These are phyloP conservation scores for Deuterostichococcus epilithicus DNA, from an alignment of 139 green algal species.

Conservation along the genomic window DNA sequence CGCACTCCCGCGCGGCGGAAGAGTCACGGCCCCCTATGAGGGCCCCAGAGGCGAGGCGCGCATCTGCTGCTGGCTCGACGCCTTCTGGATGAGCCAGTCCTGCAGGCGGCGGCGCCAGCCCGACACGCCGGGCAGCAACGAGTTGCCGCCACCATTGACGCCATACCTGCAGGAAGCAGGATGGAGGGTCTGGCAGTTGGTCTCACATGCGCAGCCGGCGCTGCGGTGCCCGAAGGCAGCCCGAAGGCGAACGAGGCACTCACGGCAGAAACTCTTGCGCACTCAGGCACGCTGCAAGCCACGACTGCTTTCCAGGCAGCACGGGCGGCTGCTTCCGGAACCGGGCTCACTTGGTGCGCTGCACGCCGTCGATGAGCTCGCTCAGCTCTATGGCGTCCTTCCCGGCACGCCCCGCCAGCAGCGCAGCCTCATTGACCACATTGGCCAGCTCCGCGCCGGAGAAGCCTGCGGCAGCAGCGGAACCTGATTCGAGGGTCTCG, in stretches of 20 bases:
- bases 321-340: no score
- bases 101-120: slow-evolving; percentile 12
- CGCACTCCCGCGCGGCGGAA: no score
- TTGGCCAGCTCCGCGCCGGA: slow-evolving; percentile 93
- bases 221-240: no score
- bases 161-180: slow-evolving; percentile 20
- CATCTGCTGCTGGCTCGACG: slow-evolving; percentile 18
- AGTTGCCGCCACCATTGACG: slow-evolving; percentile 32
- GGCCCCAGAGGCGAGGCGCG: slow-evolving; percentile 13
- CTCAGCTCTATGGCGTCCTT: slow-evolving; percentile 40
- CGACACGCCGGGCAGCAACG: not conserved
- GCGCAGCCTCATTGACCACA: slow-evolving; percentile 87
- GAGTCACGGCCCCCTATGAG: slow-evolving; percentile 12
- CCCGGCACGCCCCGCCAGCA: slow-evolving; percentile 66
- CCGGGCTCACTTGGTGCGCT: slow-evolving; percentile 46
- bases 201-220: not conserved
- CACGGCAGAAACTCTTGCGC: not conserved
- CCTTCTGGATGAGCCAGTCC: slow-evolving; percentile 21
- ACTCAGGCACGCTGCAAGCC: not conserved
- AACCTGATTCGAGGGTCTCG: slow-evolving; percentile 3
- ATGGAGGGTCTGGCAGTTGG: no score
- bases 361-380: slow-evolving; percentile 69
- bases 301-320: not conserved
- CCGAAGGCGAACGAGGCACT: no score
- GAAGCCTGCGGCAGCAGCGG: slow-evolving; percentile 24